Conservation (phyloP, 768 basidiomycete species). For the Rhodotorula sphaerocarpa region DNA sequence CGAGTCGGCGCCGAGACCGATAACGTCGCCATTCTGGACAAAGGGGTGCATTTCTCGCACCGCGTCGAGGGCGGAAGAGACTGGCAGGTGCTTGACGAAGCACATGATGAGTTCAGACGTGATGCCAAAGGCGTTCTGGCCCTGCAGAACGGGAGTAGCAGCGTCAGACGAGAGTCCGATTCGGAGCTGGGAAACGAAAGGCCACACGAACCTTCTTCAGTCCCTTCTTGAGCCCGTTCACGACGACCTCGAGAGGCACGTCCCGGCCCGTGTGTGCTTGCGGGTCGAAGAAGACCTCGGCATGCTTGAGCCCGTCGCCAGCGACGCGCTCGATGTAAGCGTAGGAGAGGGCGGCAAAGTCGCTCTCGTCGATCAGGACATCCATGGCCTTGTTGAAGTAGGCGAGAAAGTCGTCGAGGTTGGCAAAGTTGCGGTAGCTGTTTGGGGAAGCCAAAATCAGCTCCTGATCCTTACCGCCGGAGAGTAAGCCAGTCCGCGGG, state of each 20-base stretch:
- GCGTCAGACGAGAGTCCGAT: not conserved
- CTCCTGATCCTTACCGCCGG: no score
- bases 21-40: constrained; percentile 25
- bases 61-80: constrained; percentile 20
- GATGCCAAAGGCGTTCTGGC: constrained; percentile 33
- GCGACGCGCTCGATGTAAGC: constrained; percentile 30
- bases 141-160: not conserved
- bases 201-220: constrained; percentile 9
- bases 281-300: constrained; percentile 35
- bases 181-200: not conserved
- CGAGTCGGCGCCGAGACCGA: constrained; percentile 32
- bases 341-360: constrained; percentile 33
- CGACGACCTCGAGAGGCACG: constrained; percentile 24
- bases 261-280: constrained; percentile 36
- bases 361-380: constrained; percentile 28
- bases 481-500: no score
- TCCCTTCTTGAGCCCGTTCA: constrained; percentile 32
- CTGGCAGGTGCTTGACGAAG: constrained; percentile 32
- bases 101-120: constrained; percentile 31
- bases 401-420: constrained; percentile 36
- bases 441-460: not conserved
- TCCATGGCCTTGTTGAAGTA: constrained; percentile 35
- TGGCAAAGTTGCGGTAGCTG: constrained; percentile 35
- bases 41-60: constrained; percentile 23
- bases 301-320: constrained; percentile 30